A percentile compares a stretch with the other conserved stretches of the same genome.
These are phyloP conservation scores for Lachnellula cervina DNA, from an alignment of 2,329 filamentous ascomycete genomes.

Conservation along the genomic window DNA sequence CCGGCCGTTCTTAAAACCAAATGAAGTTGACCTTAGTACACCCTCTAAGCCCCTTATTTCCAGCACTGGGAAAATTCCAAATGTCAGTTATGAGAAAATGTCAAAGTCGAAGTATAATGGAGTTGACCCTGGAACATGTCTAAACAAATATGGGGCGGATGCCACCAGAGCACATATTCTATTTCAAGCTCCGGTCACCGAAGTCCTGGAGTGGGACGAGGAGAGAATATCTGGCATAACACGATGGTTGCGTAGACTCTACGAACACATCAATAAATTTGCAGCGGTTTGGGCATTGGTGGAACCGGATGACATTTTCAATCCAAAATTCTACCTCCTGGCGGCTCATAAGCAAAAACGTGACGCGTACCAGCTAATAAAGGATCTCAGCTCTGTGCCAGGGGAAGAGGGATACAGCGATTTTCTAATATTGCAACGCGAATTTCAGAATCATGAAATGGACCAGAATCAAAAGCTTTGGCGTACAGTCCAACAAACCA, in stretches of 20 bases:
- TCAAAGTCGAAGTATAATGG: slow-evolving; percentile 93
- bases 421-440: slow-evolving; percentile 25
- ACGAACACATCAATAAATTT: slow-evolving; percentile 15
- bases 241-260: slow-evolving; percentile 69
- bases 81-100: slow-evolving; percentile 81
- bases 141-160: slow-evolving; percentile 73
- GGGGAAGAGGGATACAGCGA: slow-evolving; percentile 1
- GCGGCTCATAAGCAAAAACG: too few relatives aligned
- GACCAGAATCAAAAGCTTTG: slow-evolving; percentile 42
- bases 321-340: too few relatives aligned
- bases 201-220: slow-evolving; percentile 85
- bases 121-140: slow-evolving; percentile 71
- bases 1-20: slow-evolving; percentile 70
- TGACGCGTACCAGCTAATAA: too few relatives aligned
- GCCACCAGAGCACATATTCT: slow-evolving; percentile 81
- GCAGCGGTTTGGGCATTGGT: background rate
- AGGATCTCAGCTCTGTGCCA: too few relatives aligned
- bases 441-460: slow-evolving; percentile 27
- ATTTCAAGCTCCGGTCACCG: slow-evolving; percentile 79
- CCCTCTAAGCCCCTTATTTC: slow-evolving; percentile 55
- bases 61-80: slow-evolving; percentile 53
- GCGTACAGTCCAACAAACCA: slow-evolving; percentile 62
- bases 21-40: slow-evolving; percentile 63
- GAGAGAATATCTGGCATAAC: slow-evolving; percentile 75
- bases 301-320: slow-evolving; percentile 21